A percentile compares a stretch with the other conserved stretches of the same genome.
phyloP scores from a whole-genome alignment of 208 protist genomes.

The Angomonas deanei region DNA sequence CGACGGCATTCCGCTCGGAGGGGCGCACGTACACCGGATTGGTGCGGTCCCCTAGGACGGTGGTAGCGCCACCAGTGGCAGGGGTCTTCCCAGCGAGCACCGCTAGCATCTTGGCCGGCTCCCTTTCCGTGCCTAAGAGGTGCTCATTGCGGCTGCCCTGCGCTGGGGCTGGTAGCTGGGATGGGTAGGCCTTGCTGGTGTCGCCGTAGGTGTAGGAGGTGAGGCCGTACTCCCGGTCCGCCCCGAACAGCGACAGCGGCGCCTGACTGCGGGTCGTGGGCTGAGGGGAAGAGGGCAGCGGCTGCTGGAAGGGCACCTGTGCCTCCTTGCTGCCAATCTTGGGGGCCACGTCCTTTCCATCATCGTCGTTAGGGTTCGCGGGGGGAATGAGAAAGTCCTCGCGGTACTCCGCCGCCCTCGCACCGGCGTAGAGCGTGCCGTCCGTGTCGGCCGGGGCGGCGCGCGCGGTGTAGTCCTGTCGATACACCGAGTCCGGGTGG shows the following conservation, averaged over 20 bases:
- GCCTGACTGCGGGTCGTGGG: background rate
- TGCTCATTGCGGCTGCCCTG: constrained; percentile 36
- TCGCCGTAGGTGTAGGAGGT: constrained; percentile 77
- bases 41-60: constrained; percentile 40
- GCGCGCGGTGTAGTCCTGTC: constrained; percentile 44
- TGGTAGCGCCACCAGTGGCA: background rate
- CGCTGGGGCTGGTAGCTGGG: constrained; percentile 60
- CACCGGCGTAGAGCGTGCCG: constrained; percentile 42
- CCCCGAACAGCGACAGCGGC: background rate
- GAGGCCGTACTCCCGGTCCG: constrained; percentile 55
- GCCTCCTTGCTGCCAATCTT: constrained; percentile 70
- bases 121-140: constrained; percentile 29
- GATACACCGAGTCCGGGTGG: constrained; percentile 59
- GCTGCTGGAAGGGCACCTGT: constrained; percentile 27
- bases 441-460: background rate
- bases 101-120: constrained; percentile 56
- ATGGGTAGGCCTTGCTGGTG: constrained; percentile 48
- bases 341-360: constrained; percentile 45
- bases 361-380: constrained; percentile 21
- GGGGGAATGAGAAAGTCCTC: constrained; percentile 44
- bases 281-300: background rate
- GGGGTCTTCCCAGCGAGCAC: constrained; percentile 36
- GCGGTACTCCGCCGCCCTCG: constrained; percentile 34
- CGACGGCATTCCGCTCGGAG: constrained; percentile 36
- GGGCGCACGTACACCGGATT: constrained; percentile 54